Percentiles rank a stretch among this genome's conserved stretches.
phyloP scores from a whole-genome alignment of 2,329 filamentous ascomycete species.

The Aureobasidium sp. region DNA sequence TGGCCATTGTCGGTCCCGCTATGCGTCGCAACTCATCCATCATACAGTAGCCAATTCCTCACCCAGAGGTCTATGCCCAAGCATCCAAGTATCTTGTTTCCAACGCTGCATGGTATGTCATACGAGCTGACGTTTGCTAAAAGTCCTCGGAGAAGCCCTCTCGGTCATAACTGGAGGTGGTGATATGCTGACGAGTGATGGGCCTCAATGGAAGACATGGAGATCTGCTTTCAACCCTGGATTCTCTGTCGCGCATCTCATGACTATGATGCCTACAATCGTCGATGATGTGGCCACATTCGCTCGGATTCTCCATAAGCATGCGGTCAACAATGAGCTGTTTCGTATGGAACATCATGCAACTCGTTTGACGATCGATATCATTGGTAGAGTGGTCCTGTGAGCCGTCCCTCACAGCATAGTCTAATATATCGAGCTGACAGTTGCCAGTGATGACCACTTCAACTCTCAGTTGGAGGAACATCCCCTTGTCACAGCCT shows the following conservation, averaged over 20 bases:
- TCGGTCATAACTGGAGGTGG: slow-evolving; percentile 31
- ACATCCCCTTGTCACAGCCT: slow-evolving; percentile 32
- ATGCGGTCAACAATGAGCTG: slow-evolving; percentile 30
- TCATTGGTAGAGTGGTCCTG: slow-evolving; percentile 36
- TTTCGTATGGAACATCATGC: slow-evolving; percentile 36
- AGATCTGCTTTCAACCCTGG: slow-evolving; percentile 38
- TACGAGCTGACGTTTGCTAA: not conserved
- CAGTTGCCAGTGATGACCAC: slow-evolving; percentile 26
- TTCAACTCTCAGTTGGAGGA: slow-evolving; percentile 31
- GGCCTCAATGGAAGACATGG: slow-evolving; percentile 38
- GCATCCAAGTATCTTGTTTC: slow-evolving; percentile 19
- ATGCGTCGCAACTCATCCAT: slow-evolving; percentile 33
- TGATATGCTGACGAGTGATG: slow-evolving; percentile 34
- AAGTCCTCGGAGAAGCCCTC: slow-evolving; percentile 25
- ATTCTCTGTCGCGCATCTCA: slow-evolving; percentile 33
- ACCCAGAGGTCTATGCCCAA: slow-evolving; percentile 30
- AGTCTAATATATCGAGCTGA: not conserved
- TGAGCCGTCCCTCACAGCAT: slow-evolving; percentile 6
- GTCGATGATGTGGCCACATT: slow-evolving; percentile 31
- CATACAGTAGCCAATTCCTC: slow-evolving; percentile 34
- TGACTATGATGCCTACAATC: slow-evolving; percentile 33
- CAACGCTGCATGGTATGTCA: not conserved
- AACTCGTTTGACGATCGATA: slow-evolving; percentile 36
- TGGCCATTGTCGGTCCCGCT: slow-evolving; percentile 36
- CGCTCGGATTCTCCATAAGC: slow-evolving; percentile 28